These are phyloP conservation scores for Verticillium dahliae DNA, from an alignment of 2,329 filamentous ascomycete species.

Conservation along the genomic window DNA sequence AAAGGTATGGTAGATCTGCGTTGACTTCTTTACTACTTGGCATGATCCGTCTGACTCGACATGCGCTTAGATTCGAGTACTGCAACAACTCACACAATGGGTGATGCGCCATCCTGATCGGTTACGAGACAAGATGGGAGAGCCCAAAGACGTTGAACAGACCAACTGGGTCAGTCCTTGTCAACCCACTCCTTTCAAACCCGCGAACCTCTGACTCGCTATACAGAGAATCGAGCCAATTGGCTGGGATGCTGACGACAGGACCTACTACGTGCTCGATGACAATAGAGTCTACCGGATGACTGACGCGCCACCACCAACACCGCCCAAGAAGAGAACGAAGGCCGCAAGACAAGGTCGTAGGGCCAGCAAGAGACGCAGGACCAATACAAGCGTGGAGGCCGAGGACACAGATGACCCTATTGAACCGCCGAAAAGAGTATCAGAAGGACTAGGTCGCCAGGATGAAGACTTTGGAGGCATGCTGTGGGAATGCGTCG, in stretches of 20 bases:
- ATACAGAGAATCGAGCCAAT: constrained; percentile 67
- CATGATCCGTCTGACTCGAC: too few relatives aligned
- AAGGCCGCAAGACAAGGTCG: constrained; percentile 54
- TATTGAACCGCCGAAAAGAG: not conserved
- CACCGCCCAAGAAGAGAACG: constrained; percentile 60
- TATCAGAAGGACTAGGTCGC: not conserved
- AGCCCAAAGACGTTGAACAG: constrained; percentile 75
- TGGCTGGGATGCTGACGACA: constrained; percentile 84
- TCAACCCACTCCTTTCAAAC: not conserved
- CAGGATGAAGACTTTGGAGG: constrained; percentile 64
- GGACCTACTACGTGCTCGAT: constrained; percentile 84
- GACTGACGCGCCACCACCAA: constrained; percentile 63
- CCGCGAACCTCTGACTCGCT: constrained; percentile 13
- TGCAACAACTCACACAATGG: constrained; percentile 88
- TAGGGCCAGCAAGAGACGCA: constrained; percentile 67
- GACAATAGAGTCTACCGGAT: constrained; percentile 89
- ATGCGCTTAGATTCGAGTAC: constrained; percentile 53
- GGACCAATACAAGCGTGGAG: constrained; percentile 39
- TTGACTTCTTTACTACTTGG: too few relatives aligned
- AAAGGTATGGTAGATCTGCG: constrained; percentile 46
- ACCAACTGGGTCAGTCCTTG: constrained; percentile 64
- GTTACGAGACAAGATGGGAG: constrained; percentile 78
- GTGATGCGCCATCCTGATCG: constrained; percentile 81
- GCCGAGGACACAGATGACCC: constrained; percentile 26
- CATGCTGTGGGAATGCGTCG: constrained; percentile 87